Evolutionary conservation across 352 stramenopile species (phyloP).

Genomic region (Phytophthora citricola): DNA sequence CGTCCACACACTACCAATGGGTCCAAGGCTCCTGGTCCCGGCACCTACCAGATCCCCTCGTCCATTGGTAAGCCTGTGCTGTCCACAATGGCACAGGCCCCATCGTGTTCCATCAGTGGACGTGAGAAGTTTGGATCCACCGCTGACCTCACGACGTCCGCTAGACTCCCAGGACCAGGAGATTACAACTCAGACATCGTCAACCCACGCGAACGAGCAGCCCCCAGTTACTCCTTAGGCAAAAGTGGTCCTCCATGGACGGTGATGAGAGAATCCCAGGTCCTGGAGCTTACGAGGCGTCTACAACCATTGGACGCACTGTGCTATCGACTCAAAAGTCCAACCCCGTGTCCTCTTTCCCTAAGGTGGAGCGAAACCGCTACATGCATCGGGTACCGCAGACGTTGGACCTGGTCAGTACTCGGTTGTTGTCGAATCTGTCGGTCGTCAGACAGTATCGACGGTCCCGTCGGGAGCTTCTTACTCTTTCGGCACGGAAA

Average conservation of each 20-base stretch:
- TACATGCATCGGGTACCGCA: slow-evolving; percentile 47
- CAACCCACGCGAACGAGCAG: slow-evolving; percentile 67
- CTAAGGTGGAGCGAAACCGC: slow-evolving; percentile 76
- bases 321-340: slow-evolving; percentile 77
- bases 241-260: slow-evolving; percentile 66
- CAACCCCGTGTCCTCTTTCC: slow-evolving; percentile 64
- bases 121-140: slow-evolving; percentile 84
- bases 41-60: slow-evolving; percentile 72
- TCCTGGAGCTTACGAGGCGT: slow-evolving; percentile 66
- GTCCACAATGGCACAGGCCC: slow-evolving; percentile 22
- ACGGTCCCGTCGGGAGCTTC: slow-evolving; percentile 61
- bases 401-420: slow-evolving; percentile 81
- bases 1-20: slow-evolving; percentile 56
- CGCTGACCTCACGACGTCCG: slow-evolving; percentile 49
- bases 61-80: slow-evolving; percentile 57
- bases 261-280: slow-evolving; percentile 65
- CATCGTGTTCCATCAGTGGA: slow-evolving; percentile 78
- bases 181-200: slow-evolving; percentile 72
- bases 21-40: slow-evolving; percentile 68
- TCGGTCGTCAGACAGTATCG: slow-evolving; percentile 73
- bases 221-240: slow-evolving; percentile 77
- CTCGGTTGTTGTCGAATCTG: slow-evolving; percentile 62
- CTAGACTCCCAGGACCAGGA: slow-evolving; percentile 63
- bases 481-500: slow-evolving; percentile 75
- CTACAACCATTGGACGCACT: slow-evolving; percentile 63